A percentile compares a stretch with the other conserved stretches of the same genome.
phyloP scores from a whole-genome alignment of 768 basidiomycete species.

The Tulasnella sp. region DNA sequence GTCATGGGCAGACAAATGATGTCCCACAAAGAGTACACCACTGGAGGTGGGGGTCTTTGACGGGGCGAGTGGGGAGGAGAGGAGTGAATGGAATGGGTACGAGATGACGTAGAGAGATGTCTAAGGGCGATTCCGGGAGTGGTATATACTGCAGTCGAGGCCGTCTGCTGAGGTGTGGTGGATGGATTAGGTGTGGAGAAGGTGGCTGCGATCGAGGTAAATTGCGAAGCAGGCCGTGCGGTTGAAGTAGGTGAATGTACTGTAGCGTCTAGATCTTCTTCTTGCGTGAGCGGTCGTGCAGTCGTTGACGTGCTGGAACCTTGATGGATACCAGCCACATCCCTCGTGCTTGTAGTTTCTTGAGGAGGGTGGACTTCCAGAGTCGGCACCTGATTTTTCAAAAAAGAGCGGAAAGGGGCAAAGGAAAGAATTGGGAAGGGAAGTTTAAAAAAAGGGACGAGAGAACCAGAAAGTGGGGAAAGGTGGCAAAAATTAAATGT shows the following conservation, averaged over 20 bases:
- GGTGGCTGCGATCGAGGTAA: constrained; percentile 10
- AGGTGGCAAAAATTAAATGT: neutral
- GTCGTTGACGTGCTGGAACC: constrained; percentile 7
- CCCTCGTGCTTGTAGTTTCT: constrained; percentile 15
- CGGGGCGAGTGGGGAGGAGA: constrained; percentile 9
- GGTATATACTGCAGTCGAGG: constrained; percentile 12
- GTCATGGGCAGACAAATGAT: constrained; percentile 21
- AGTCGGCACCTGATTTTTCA: constrained; percentile 17
- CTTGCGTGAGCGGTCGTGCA: constrained; percentile 15
- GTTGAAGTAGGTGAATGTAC: constrained; percentile 20
- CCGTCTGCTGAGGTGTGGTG: neutral
- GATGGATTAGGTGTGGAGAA: constrained; percentile 8
- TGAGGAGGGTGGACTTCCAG: constrained; percentile 15
- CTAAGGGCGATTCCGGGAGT: constrained; percentile 10
- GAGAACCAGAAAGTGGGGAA: constrained; percentile 18
- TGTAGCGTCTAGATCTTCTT: constrained; percentile 21
- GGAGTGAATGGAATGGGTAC: neutral
- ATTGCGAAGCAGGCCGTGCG: neutral
- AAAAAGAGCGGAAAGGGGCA: neutral
- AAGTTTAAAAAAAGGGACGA: neutral
- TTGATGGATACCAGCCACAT: neutral
- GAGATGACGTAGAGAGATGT: constrained; percentile 17
- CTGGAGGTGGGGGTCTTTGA: neutral
- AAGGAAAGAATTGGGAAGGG: neutral
- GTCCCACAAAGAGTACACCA: constrained; percentile 26